Conservation (phyloP, 2,329 filamentous ascomycete genomes). For the Colletotrichum godetiae region DNA sequence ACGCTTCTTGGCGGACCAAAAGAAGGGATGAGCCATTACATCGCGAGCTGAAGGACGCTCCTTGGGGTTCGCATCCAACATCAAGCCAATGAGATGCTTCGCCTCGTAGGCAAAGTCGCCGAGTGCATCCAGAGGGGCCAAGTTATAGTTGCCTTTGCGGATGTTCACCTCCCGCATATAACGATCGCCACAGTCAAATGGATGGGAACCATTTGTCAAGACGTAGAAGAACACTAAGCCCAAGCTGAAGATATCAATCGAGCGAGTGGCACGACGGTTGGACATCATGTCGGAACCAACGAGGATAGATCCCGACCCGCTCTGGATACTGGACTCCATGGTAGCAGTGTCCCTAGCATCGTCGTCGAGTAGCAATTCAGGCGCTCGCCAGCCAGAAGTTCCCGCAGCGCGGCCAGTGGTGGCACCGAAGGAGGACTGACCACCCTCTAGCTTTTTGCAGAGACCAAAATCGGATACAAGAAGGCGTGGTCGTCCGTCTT, state of each 20-base stretch:
- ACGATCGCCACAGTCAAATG: slow-evolving; percentile 92
- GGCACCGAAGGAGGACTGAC: slow-evolving; percentile 93
- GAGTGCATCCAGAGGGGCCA: slow-evolving; percentile 77
- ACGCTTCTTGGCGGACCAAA: slow-evolving; percentile 91
- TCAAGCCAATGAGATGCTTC: slow-evolving; percentile 84
- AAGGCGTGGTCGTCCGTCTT: slow-evolving; percentile 79
- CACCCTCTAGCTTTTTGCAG: slow-evolving; percentile 95
- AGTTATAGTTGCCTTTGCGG: slow-evolving; percentile 84
- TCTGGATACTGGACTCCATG: slow-evolving; percentile 67
- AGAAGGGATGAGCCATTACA: slow-evolving; percentile 94
- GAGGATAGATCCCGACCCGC: slow-evolving; percentile 69
- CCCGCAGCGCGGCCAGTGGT: slow-evolving; percentile 94
- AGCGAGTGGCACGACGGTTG: slow-evolving; percentile 87
- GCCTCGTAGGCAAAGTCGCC: slow-evolving; percentile 90
- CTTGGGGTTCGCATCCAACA: slow-evolving; percentile 71
- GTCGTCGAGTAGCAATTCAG: slow-evolving; percentile 88
- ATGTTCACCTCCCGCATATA: slow-evolving; percentile 99
- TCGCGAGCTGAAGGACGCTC: slow-evolving; percentile 77
- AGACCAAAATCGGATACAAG: slow-evolving; percentile 98
- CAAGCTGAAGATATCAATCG: slow-evolving; percentile 97
- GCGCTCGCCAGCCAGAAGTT: slow-evolving; percentile 95
- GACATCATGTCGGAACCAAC: slow-evolving; percentile 67
- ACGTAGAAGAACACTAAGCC: slow-evolving; percentile 99
- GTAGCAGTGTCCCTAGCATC: slow-evolving; percentile 65
- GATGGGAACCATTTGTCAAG: slow-evolving; percentile 91